Evolutionary conservation across 768 basidiomycete species (phyloP), one percentile per base, ranked within the genome.

Genomic region (Solioccasus polychromus): DNA sequence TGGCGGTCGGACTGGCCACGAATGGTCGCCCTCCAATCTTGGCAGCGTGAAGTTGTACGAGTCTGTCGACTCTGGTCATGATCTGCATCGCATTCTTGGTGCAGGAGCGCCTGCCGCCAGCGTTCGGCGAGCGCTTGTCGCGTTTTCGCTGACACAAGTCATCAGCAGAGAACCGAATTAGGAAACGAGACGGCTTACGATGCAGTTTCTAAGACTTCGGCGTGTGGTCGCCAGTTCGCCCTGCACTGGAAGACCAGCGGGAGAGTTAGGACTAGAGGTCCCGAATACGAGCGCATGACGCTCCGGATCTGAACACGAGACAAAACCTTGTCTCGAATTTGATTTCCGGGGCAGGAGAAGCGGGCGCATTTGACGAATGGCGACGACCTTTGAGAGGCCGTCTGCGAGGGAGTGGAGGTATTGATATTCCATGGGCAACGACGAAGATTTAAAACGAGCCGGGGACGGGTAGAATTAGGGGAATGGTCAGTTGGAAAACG

Each of bases 371-470:
- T 38, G 46, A 37, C 59, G 58, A 11, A 60, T 39, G 36, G 56
- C 52, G 44, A 60, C 19, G 34, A 60, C 58, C 50, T 48, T 60
- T 41, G 58, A 43, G 15, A 58, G 55, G 40, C 32, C 11, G 11
- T 39, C 35, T 0, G 59, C 19, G 19, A 61, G 45, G 8, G 48
- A 50, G 4, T 55, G 55, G 18, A 61, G 59, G 12, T 58, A 61
- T 12, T 61, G 31, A 8, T 32, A 15, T 29, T 8, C 8, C 12
- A 29, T 8, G 14, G 14, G 6, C 11, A 32, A 15, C 11, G n/a
- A 15, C 5, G 30, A 40, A 7, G 35, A 31, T 23, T 37, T 31
- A 2, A 31, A 41, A 45, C 12, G 30, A 6, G n/a, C 30, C 25
- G 24, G 37, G 7, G 17, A 11, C 5, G 20, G 34, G 12, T 22